Percentiles rank a stretch among this genome's conserved stretches.
phyloP scores from a whole-genome alignment of 768 basidiomycete genomes.

The Imleria badia region DNA sequence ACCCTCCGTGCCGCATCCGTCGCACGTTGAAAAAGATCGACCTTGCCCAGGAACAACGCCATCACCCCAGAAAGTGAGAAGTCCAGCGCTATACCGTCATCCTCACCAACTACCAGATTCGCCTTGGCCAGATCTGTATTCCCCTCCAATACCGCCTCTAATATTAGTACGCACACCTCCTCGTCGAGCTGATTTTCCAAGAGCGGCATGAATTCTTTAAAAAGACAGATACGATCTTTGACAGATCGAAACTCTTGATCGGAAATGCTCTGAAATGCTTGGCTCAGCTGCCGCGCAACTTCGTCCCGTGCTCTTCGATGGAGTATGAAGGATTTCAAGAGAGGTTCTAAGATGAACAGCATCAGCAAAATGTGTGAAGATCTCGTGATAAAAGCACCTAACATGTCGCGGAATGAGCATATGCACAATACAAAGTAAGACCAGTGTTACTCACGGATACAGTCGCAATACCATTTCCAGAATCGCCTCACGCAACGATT shows the following conservation, averaged over 20 bases:
- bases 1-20: neutral
- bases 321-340: neutral
- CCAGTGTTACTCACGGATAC: slow-evolving; percentile 26
- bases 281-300: neutral
- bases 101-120: neutral
- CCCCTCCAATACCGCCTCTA: too few relatives aligned
- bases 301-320: slow-evolving; percentile 15
- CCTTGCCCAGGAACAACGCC: neutral
- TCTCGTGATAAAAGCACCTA: slow-evolving; percentile 17
- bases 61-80: too few relatives aligned
- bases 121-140: slow-evolving; percentile 4
- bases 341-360: neutral
- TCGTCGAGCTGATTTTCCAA: neutral
- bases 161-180: neutral
- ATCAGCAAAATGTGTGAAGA: slow-evolving; percentile 9
- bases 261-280: too few relatives aligned
- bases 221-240: too few relatives aligned
- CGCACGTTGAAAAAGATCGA: neutral
- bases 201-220: slow-evolving; percentile 1
- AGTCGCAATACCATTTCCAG: slow-evolving; percentile 18
- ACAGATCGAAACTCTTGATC: too few relatives aligned
- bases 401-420: neutral
- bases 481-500: slow-evolving; percentile 25
- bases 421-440: neutral
- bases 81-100: too few relatives aligned